These are phyloP conservation scores for Phoma herbarum DNA, from an alignment of 2,329 filamentous ascomycete species.

Conservation along the genomic window DNA sequence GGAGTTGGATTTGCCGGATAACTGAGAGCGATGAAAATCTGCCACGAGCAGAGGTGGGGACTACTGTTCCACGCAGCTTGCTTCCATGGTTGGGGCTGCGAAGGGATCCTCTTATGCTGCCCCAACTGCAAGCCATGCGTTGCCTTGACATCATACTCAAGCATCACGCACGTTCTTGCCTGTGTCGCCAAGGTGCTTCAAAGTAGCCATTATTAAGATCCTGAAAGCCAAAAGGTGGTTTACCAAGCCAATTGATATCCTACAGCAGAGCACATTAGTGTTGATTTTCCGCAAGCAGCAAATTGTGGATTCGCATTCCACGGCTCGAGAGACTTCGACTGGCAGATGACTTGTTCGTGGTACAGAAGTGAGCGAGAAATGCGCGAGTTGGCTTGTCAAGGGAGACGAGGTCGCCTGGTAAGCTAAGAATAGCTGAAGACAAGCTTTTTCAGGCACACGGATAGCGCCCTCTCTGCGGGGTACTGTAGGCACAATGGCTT, in stretches of 20 bases:
- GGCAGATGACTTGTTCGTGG: slow-evolving; percentile 17
- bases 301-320: slow-evolving; percentile 15
- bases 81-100: not conserved
- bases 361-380: slow-evolving; percentile 16
- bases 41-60: not conserved
- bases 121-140: slow-evolving; percentile 6
- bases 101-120: slow-evolving; percentile 12
- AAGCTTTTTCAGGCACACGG: slow-evolving; percentile 9
- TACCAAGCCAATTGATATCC: slow-evolving; percentile 15
- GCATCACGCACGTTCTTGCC: slow-evolving; percentile 5
- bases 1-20: not conserved
- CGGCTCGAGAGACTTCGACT: not conserved
- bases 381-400: slow-evolving; percentile 8
- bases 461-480: slow-evolving; percentile 6
- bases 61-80: not conserved
- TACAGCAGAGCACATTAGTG: slow-evolving; percentile 4
- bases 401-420: slow-evolving; percentile 5
- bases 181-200: slow-evolving; percentile 13
- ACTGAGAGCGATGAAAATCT: not conserved
- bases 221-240: slow-evolving; percentile 2
- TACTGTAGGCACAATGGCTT: slow-evolving; percentile 6
- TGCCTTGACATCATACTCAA: slow-evolving; percentile 16
- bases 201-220: not conserved
- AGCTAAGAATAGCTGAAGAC: slow-evolving; percentile 17
- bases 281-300: slow-evolving; percentile 3